Evolutionary conservation across 2,329 filamentous ascomycete species (phyloP), one percentile per base, ranked within the genome.

Genomic region (Teratosphaeria zuluensis): DNA sequence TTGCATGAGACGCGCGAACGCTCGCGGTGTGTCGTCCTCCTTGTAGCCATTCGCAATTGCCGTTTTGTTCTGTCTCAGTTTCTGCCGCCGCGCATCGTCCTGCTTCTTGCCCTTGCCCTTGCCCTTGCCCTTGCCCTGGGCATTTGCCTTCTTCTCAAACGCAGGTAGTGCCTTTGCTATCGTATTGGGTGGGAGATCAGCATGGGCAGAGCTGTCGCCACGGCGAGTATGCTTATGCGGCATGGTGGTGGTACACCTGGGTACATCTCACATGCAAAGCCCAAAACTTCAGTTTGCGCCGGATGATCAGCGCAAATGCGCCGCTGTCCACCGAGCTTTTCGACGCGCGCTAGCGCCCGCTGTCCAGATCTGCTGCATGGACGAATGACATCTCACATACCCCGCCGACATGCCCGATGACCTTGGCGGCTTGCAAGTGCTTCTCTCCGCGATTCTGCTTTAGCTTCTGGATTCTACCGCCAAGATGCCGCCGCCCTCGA

Each of bases 1-100:
- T 35, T 88, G 84, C 88, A 97, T 94, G 62, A 97, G 76, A 12
- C 91, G 85, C 62, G 84, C 84, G 74, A 99, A 99, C 1, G 88
- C 90, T 65, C 90, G 88, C 0, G 94, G 94, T 1, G 89, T 92
- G 75, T 97, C 94, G 71, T 95, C 86, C 46, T 81, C 73, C 38
- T 78, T 75, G 80, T 85, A 75, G 75, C 76, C 70, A 65, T 53
- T 61, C 68, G 57, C 71, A 67, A 56, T 69, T 74, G 61, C 61
- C 70, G 62, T 72, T 75, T 61, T 68, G 63, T 74, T 74, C 53
- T 64, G 59, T 63, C 68, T 65, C 48, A 59, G 30, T 51, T 58
- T 65, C 33, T 57, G 58, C 33, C 33, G 28, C 24, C 38, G 24
- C 55, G 57, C 46, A 61, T 64, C 56, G 57, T 61, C 57, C 69